Evolutionary conservation across 2,329 filamentous ascomycete genomes (phyloP).

Genomic region (Clonostachys rhizophaga): DNA sequence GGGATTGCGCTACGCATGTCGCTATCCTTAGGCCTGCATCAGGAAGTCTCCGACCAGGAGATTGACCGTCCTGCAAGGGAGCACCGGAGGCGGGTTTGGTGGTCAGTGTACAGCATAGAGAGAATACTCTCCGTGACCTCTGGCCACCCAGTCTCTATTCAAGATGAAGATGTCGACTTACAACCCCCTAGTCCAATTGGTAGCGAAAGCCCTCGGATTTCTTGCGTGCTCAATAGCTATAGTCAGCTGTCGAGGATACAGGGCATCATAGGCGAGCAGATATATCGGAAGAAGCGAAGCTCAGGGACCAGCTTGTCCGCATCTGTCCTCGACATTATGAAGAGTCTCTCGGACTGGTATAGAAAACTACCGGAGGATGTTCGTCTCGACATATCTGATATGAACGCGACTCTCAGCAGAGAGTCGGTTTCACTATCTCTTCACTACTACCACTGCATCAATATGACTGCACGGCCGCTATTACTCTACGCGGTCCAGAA

Average conservation of each 20-base stretch:
- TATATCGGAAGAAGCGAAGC: slow-evolving; percentile 3
- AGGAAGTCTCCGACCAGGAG: slow-evolving; percentile 8
- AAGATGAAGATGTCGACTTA: slow-evolving; percentile 46
- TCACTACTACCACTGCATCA: slow-evolving; percentile 54
- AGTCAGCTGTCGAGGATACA: slow-evolving; percentile 44
- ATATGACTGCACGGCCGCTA: slow-evolving; percentile 50
- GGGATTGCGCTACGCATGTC: slow-evolving; percentile 27
- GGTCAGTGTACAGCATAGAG: slow-evolving; percentile 52
- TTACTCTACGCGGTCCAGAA: slow-evolving; percentile 48
- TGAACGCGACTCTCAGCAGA: background rate
- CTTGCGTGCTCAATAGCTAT: slow-evolving; percentile 43
- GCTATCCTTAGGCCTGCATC: slow-evolving; percentile 11
- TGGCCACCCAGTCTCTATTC: slow-evolving; percentile 48
- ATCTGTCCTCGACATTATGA: slow-evolving; percentile 1
- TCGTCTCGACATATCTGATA: background rate
- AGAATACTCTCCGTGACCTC: slow-evolving; percentile 47
- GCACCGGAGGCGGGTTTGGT: slow-evolving; percentile 47
- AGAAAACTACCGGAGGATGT: background rate
- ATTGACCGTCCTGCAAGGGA: slow-evolving; percentile 25
- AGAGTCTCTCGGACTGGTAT: background rate
- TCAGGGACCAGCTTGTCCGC: slow-evolving; percentile 1
- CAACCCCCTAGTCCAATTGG: slow-evolving; percentile 13
- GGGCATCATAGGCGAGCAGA: background rate
- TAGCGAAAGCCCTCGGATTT: slow-evolving; percentile 13
- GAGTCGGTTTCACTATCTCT: background rate